Percentiles rank a stretch among this genome's conserved stretches.
phyloP scores from a whole-genome alignment of 2,329 filamentous ascomycete species.

The Fusarium robinianum region DNA sequence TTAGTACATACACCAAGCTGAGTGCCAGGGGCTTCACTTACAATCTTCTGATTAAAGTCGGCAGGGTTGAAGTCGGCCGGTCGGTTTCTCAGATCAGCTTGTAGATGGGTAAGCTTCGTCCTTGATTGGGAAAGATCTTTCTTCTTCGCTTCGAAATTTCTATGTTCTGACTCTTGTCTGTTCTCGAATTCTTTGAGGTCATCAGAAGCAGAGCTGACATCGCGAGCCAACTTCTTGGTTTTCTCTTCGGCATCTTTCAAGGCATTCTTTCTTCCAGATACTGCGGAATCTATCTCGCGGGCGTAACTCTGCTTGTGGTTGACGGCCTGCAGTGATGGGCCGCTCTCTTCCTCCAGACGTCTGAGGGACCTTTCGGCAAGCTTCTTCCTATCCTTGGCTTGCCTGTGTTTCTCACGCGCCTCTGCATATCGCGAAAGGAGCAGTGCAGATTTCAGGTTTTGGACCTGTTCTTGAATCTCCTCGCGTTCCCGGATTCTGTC shows the following conservation, averaged over 20 bases:
- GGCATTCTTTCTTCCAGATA: constrained; percentile 57
- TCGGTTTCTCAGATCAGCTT: constrained; percentile 64
- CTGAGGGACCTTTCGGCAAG: constrained; percentile 61
- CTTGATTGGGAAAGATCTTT: constrained; percentile 56
- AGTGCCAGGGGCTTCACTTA: constrained; percentile 49
- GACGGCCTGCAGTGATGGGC: constrained; percentile 71
- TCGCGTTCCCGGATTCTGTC: constrained; percentile 79
- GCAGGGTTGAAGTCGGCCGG: constrained; percentile 70
- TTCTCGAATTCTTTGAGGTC: constrained; percentile 49
- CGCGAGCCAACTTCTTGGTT: constrained; percentile 50
- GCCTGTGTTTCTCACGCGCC: constrained; percentile 51
- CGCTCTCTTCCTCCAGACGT: constrained; percentile 60
- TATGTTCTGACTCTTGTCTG: constrained; percentile 56
- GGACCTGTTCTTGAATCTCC: constrained; percentile 65
- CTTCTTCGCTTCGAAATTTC: constrained; percentile 54
- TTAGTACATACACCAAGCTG: constrained; percentile 22
- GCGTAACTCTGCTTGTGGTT: constrained; percentile 72
- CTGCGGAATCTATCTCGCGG: constrained; percentile 57
- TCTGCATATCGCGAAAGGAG: constrained; percentile 68
- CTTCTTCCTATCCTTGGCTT: constrained; percentile 60
- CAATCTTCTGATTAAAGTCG: constrained; percentile 74
- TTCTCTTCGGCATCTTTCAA: constrained; percentile 59
- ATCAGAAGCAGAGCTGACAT: constrained; percentile 43
- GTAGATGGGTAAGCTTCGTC: constrained; percentile 64
- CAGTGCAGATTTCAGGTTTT: constrained; percentile 66